Evolutionary conservation across 169 alveolate species (phyloP), one percentile per base, ranked within the genome.

Genomic region (Plasmodium gallinaceum): DNA sequence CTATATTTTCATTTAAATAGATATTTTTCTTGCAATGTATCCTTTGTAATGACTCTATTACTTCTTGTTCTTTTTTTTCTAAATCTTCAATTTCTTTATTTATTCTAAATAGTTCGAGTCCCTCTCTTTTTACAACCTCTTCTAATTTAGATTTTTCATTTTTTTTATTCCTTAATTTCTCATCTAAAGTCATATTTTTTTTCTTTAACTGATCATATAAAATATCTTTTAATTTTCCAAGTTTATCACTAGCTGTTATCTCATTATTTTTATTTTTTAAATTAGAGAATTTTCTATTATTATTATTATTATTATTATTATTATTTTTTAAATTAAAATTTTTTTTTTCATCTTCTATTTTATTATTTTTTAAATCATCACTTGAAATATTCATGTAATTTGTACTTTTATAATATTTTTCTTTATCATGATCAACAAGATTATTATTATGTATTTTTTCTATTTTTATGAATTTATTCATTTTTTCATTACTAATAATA

Each of bases 51-150:
- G 80, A 42, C 9, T 14, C 12, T 10, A 43, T 69, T 66, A 80
- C 66, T 39, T 80, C 83, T 8, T 66, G 22, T 68, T 80, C 76
- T 60, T 57, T 80, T 51, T 80, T 80, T 54, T 66, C 54, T 46
- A 80, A 80, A 37, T 51, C 20, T 7, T 68, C 83, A 45, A 52
- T 80, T 80, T 80, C 90, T 66, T 66, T 80, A 46, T 80, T 80
- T 20, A 80, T 32, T 80, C 85, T 22, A 69, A 37, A 65, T 12
- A 80, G 51, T 32, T 80, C 90, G 18, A 51, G 22, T 20, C 90
- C 90, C 24, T 48, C 70, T 24, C 68, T 69, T 66, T 48, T 80
- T 2, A 80, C 90, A 10, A 48, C 51, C 14, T 80, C 90, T 32
- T 80, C 85, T 22, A 80, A 24, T 1, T 68, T 52, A 57, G 20